Base-by-base conservation (phyloP, 2,329 filamentous ascomycete species). In the Clonostachys rhizophaga region DNA sequence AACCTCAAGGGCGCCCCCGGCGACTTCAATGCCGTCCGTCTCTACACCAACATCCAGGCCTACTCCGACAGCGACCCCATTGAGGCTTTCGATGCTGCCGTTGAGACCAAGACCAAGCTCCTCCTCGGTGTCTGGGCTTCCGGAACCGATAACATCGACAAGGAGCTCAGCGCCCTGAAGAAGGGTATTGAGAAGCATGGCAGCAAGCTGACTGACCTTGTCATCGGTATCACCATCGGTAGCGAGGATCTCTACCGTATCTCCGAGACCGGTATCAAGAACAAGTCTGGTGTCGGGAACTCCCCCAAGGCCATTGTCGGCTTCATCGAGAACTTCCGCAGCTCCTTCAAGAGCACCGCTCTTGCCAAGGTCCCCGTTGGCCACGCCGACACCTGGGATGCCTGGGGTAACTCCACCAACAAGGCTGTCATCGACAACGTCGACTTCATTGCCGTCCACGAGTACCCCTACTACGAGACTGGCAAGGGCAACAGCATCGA, bases 11-110 rank as follows among this genome's bases (percentile, higher is more conserved):
- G 49, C 35, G 54, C 76, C 24, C 77, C 78, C 10, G 76, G 77
- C 49, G 67, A 66, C 54, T 83, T 83, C 70, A 78, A 74, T 57
- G 69, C 76, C 49, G 75, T 82, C 54, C 79, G 83, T 45, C 71
- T 86, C 34, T 86, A 88, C 74, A 87, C 85, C 62, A 83, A 80
- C 71, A 80, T 84, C 61, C 77, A 81, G 64, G 76, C 75, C 59
- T 71, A 80, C 66, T 72, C 84, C 60, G 78, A 88, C 71, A 78
- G 80, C 56, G 86, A 92, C 66, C 91, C 90, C 45, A 74, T 95
- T 60, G 73, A 89, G 72, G 91, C 91, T 40, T 81, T 92, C 69
- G 87, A 89, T 69, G 84, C 84, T 35, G 83, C 84, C 56, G 71
- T 84, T 42, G 68, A 73, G 49, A 82, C 80, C 51, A 71, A 81